Evolutionary conservation across 2,329 filamentous ascomycete species (phyloP), one percentile per base, ranked within the genome.

Genomic region (Davidsoniella eucalypti): DNA sequence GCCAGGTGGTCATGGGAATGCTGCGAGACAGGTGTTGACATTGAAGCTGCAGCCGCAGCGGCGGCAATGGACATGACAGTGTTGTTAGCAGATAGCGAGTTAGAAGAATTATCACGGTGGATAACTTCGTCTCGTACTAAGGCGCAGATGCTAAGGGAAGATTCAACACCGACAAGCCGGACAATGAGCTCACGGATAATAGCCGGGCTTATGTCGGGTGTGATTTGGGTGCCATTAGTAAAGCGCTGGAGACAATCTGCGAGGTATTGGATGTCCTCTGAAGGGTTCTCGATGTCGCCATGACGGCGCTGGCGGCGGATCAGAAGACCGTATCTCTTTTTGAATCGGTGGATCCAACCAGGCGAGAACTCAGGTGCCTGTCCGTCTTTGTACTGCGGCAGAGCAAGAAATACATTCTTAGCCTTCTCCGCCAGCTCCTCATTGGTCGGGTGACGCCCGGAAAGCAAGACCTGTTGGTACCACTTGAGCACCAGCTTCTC

Each of bases 301-400:
- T 71, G 69, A 0, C 73, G 69, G 17, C 74, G 70, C 56, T 77
- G 73, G 47, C 75, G 71, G 36, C 74, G 61, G 44, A 78, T 69
- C 16, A 79, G 64, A 14, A 79, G 65, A 0, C 75, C 74, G 53
- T 79, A 79, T 9, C 75, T 69, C 60, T 78, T 78, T 63, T 79
- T 79, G 64, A 79, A 79, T 36, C 75, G 69, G 56, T 79, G 75
- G 52, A 79, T 78, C 75, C 75, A 79, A 39, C 75, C 75, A 0
- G 75, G 75, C 0, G 74, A 78, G 59, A 79, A 79, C 60, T 79
- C 75, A 44, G 75, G 75, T 1, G 75, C 65, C n/a, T 63, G 62
- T 59, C 78, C 73, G 55, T 75, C 75, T 59, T 74, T 76, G 61
- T 79, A 78, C 16, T 74, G 72, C 14, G 75, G 74, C 25, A 79